Evolutionary conservation across 2,329 filamentous ascomycete species (phyloP).

Genomic region (Nigrograna mackinnonii): DNA sequence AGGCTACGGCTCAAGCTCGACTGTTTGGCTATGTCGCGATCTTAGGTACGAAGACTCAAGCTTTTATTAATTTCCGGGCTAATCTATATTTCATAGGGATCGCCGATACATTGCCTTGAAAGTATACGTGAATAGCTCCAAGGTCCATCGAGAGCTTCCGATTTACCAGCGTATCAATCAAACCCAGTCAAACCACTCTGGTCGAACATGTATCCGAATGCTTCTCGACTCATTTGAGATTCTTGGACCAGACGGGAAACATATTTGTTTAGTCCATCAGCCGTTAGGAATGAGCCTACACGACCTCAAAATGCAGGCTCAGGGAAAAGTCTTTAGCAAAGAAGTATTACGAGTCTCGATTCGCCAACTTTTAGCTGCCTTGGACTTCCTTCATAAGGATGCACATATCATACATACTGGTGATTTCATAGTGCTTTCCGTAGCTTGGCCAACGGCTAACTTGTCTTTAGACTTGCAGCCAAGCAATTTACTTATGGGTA

Average conservation of each 20-base stretch:
- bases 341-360: slow-evolving; percentile 23
- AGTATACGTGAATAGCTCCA: background rate
- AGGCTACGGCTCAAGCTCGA: slow-evolving; percentile 27
- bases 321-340: slow-evolving; percentile 18
- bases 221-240: slow-evolving; percentile 41
- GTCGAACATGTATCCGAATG: slow-evolving; percentile 28
- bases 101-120: slow-evolving; percentile 5
- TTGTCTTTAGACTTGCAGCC: slow-evolving; percentile 31
- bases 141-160: slow-evolving; percentile 20
- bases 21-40: slow-evolving; percentile 30
- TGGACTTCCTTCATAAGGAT: slow-evolving; percentile 35
- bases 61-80: slow-evolving; percentile 10
- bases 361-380: slow-evolving; percentile 19
- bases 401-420: slow-evolving; percentile 23
- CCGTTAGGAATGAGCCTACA: slow-evolving; percentile 32
- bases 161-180: slow-evolving; percentile 32
- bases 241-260: slow-evolving; percentile 27
- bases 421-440: slow-evolving; percentile 17
- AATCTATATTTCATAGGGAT: slow-evolving; percentile 1
- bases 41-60: no score
- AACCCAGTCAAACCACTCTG: slow-evolving; percentile 29
- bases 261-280: slow-evolving; percentile 42
- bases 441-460: background rate
- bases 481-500: slow-evolving; percentile 34
- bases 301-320: slow-evolving; percentile 15